Base-by-base conservation (phyloP, 495 filamentous ascomycete genomes). In the Extremus antarcticus region DNA sequence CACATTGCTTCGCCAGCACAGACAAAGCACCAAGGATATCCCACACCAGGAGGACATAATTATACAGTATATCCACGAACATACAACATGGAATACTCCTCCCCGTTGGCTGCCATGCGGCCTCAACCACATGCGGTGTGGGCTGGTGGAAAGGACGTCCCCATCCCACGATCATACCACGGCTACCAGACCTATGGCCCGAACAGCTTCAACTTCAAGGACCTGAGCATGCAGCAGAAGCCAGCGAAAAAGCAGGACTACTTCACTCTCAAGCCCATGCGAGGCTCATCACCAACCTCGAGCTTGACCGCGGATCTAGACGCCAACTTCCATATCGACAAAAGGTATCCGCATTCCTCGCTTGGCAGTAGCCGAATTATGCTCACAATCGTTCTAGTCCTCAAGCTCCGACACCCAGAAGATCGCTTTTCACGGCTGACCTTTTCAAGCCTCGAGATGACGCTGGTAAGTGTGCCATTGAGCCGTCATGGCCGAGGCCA, bases 271-370 rank as follows among this genome's bases (percentile, higher is more conserved):
- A 85, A 86, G 62, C 75, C 80, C 22, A 73, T 88, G 54, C 81
- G 82, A 50, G 88, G 88, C 23, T 94, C 92, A 8, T 98, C 92
- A 39, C 92, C 92, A 9, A 87, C 88, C 25, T 81, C 88, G 1
- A 92, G 87, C 63, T 72, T 98, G 57, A 91, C 89, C 20, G 89
- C 89, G 43, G 92, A 97, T 69, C 76, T 96, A 61, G 95, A 90
- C 43, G 89, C 94, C 67, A 98, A 96, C 74, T 95, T 97, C 63
- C 89, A 89, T 60, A 83, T 95, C 64, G 90, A 95, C 66, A 83
- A 84, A 60, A 94, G 88, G 90, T 95, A 68, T 74, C 57, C 24
- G 54, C 62, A 57, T 63, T 63, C 53, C 60, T 55, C 40, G 57
- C 54, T 51, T 56, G 39, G 50, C 25, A 50, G 43, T 32, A 49